Base-by-base conservation (phyloP, 306 rosid genomes). In the Vigna reflexopilosa region DNA sequence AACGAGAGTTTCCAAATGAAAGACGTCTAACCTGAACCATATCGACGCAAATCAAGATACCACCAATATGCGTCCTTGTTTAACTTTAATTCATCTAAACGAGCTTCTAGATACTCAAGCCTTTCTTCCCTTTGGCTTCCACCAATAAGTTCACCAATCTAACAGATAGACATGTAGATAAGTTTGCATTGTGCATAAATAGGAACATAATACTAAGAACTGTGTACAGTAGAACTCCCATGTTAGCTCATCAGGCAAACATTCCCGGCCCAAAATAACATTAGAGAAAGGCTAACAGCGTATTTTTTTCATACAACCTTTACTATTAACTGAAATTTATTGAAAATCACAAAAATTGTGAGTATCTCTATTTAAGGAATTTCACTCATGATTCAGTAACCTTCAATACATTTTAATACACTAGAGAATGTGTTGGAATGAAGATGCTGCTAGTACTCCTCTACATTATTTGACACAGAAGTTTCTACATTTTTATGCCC, bases 81-180 rank as follows among this genome's bases (percentile, higher is more conserved):
- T 84, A 94, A 86, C 87, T 90, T 89, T 81, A 92, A 82, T 47
- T 92, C 93, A 79, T 94, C 98, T 56, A 94, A 81, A 50, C 98
- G 93, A 68, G 87, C 88, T 88, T 94, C 98, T 59, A 94, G 65
- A 86, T 80, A 73, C 54, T 90, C 93, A 51, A 92, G 95, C 70
- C 98, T 86, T 84, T 94, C 97, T 92, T 94, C 98, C 83, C 98
- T 90, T 73, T 94, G 97, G 82, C 98, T 94, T 88, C 97, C 98
- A 56, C 98, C 98, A 77, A 94, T 89, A 84, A 94, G 97, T 86
- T 94, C 98, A 44, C 98, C 98, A 66, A 94, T 86, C 98, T 94
- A 80, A 82, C 62, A 78, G 45, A 70, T 22, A 76, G 58, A 52
- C 9, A 16, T n/a, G 48, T 13, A 57, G 50, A 49, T 49, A 75